Conservation (phyloP, 768 basidiomycete species). For the Podaxis sp. region DNA sequence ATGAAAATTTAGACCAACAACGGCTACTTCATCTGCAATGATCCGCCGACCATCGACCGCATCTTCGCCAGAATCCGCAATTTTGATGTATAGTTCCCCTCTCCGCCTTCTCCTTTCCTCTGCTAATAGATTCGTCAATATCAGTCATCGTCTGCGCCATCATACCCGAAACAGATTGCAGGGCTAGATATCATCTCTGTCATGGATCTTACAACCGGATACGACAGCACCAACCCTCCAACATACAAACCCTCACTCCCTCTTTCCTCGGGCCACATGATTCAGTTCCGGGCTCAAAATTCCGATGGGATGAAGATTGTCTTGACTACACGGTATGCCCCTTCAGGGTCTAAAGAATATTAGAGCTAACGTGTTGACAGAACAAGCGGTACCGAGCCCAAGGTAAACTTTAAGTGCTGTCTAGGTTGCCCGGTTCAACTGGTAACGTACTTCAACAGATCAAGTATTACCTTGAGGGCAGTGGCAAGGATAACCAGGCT, state of each 20-base stretch:
- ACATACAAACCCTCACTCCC: conserved; percentile 59
- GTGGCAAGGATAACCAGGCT: conserved; percentile 45
- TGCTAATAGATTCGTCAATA: neutral
- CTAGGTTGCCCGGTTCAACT: neutral
- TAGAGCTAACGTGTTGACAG: conserved; percentile 30
- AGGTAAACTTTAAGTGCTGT: conserved; percentile 42
- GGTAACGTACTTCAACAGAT: conserved; percentile 42
- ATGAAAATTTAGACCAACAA: conserved; percentile 61
- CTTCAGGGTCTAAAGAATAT: neutral
- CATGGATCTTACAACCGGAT: conserved; percentile 75
- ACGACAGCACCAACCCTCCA: conserved; percentile 75
- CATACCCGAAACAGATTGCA: conserved; percentile 63
- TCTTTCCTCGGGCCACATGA: conserved; percentile 82
- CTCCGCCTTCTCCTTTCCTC: neutral
- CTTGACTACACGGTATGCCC: conserved; percentile 64
- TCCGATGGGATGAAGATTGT: conserved; percentile 48
- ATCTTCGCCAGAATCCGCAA: conserved; percentile 71
- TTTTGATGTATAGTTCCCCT: conserved; percentile 38
- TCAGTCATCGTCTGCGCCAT: conserved; percentile 21
- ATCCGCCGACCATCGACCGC: conserved; percentile 58
- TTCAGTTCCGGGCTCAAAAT: conserved; percentile 64
- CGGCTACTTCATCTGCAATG: conserved; percentile 77
- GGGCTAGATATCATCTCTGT: conserved; percentile 59
- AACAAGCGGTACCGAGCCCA: conserved; percentile 90
- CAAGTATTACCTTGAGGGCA: conserved; percentile 88